Base-by-base conservation (phyloP, 2,329 filamentous ascomycete species). In the Xylaria sp. region DNA sequence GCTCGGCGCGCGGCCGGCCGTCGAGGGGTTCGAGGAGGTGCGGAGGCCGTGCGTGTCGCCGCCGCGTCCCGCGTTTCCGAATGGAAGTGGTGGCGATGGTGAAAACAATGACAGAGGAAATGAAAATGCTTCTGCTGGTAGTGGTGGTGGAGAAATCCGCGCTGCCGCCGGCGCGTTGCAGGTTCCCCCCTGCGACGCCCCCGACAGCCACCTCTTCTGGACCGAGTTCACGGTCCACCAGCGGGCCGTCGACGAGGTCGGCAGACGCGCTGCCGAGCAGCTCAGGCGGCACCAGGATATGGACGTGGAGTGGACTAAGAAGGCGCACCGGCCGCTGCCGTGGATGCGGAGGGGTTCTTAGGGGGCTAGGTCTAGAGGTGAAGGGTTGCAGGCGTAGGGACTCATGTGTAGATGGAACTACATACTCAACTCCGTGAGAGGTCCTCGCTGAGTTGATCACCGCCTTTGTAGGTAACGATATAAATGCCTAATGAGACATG, bases 171-270 rank as follows among this genome's bases (percentile, higher is more conserved):
- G 16, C n/a, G n/a, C n/a, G n/a, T n/a, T n/a, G n/a, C n/a, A n/a
- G n/a, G n/a, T n/a, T n/a, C n/a, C n/a, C 3, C 29, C 72, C 21
- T 84, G 82, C 61, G 66, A 73, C 2, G 63, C 66, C 2, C 77
- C 77, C 1, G 68, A 77, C 13, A 70, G 77, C 11, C 78, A 81
- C 54, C 69, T 85, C 2, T 85, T 83, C 64, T 79, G 76, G 66
- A 79, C 80, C 44, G 70, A 73, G 0, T 82, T 82, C 39, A 78
- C 72, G 0, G 67, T 84, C 3, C 71, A 71, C 13, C 57, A 60
- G 38, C 64, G 68, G 19, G 75, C 71, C 16, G 73, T 76, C 3
- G 50, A 60, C 11, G 63, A 62, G 39, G 63, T 75, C 19, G 73
- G 71, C 2, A 61, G 55, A 26, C 63, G 64, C 6, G 61, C 71